Conservation (phyloP, 192 early-diverging fungal genomes). For the Coemansia sp. region DNA sequence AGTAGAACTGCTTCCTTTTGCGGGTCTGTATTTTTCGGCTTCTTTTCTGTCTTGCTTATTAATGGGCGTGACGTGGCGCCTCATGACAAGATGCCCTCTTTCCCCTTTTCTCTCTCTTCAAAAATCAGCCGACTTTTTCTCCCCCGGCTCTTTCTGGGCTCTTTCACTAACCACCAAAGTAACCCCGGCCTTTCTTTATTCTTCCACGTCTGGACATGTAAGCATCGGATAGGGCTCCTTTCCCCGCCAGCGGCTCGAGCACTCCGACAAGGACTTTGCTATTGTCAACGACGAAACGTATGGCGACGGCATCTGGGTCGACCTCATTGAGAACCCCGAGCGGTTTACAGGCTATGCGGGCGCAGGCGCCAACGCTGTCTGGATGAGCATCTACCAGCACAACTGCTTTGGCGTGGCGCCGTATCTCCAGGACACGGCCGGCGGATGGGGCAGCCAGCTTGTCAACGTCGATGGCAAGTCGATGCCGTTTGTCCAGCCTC, state of each 20-base stretch:
- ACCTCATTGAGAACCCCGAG: conserved; percentile 91
- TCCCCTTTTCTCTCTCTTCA: neutral
- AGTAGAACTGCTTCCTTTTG: conserved; percentile 11
- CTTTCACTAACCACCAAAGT: neutral
- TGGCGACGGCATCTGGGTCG: conserved; percentile 80
- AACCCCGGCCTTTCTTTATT: too few species aligned
- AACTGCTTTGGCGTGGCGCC: conserved; percentile 88
- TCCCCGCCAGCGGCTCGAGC: conserved; percentile 57
- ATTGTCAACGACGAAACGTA: conserved; percentile 76
- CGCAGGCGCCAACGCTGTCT: conserved; percentile 80
- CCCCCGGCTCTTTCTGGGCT: neutral
- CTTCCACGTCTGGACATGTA: too few species aligned
- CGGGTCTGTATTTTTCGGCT: neutral
- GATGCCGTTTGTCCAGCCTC: conserved; percentile 57
- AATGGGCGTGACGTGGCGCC: conserved; percentile 32
- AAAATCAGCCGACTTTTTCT: neutral
- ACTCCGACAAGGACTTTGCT: conserved; percentile 83
- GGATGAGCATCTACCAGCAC: conserved; percentile 96
- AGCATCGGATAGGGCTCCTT: conserved; percentile 15
- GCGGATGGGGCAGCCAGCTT: conserved; percentile 55
- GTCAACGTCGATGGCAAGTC: conserved; percentile 45
- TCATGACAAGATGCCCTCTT: conserved; percentile 6
- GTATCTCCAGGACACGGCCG: conserved; percentile 59
- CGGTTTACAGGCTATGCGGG: conserved; percentile 96
- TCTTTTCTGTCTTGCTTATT: conserved; percentile 2